Evolutionary conservation across 2,329 filamentous ascomycete species (phyloP).

Genomic region (Fusarium xylarioides): DNA sequence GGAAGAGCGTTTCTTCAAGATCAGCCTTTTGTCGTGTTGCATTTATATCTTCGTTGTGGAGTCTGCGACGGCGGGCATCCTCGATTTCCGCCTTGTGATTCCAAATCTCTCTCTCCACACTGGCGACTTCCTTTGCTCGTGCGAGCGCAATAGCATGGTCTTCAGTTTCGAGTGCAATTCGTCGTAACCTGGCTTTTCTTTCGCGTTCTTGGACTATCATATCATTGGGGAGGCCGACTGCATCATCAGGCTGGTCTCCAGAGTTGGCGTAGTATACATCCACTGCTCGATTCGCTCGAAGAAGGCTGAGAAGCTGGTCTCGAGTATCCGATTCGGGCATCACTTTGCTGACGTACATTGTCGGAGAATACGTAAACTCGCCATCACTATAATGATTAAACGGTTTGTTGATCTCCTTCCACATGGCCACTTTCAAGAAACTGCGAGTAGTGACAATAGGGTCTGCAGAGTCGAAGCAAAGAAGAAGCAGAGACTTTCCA

Average conservation of each 20-base stretch:
- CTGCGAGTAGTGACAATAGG: conserved; percentile 64
- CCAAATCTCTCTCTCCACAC: conserved; percentile 61
- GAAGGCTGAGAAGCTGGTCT: conserved; percentile 56
- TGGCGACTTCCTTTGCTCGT: conserved; percentile 61
- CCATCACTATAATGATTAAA: conserved; percentile 64
- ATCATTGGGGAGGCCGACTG: conserved; percentile 61
- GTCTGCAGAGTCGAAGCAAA: conserved; percentile 67
- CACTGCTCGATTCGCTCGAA: conserved; percentile 61
- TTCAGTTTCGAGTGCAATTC: conserved; percentile 57
- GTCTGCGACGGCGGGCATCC: conserved; percentile 58
- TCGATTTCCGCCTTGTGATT: conserved; percentile 61
- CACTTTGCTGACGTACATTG: conserved; percentile 66
- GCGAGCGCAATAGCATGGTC: conserved; percentile 60
- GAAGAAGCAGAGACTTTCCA: conserved; percentile 66
- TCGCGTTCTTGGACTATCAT: conserved; percentile 60
- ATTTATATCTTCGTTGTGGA: conserved; percentile 56
- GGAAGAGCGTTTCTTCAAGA: conserved; percentile 55
- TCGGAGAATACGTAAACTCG: conserved; percentile 68
- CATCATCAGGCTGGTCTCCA: conserved; percentile 63
- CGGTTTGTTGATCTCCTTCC: conserved; percentile 70
- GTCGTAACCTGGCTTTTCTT: conserved; percentile 57
- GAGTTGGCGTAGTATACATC: conserved; percentile 65
- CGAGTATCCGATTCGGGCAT: conserved; percentile 52
- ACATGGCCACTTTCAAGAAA: conserved; percentile 70
- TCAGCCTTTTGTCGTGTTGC: conserved; percentile 56